Conservation (phyloP, 306 rosid species). For the Medicago lupulina region DNA sequence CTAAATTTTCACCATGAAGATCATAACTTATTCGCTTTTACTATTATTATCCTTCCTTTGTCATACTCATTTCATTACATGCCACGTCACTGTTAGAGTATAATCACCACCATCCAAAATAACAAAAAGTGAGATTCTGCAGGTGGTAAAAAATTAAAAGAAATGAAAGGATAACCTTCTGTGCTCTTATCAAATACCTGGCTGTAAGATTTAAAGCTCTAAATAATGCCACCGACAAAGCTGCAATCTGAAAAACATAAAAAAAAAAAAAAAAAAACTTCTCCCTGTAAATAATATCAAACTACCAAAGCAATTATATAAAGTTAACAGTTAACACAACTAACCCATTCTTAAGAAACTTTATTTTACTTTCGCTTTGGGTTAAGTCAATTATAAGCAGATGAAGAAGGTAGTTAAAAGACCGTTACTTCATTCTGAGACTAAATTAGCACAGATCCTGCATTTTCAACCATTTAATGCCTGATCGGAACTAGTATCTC, state of each 20-base stretch:
- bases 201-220: conserved; percentile 84
- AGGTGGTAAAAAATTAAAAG: conserved; percentile 30
- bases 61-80: conserved; percentile 24
- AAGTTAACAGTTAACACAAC: no score
- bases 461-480: conserved; percentile 19
- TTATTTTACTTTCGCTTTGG: conserved; percentile 23
- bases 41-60: background rate
- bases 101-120: conserved; percentile 20
- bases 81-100: background rate
- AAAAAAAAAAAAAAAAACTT: background rate
- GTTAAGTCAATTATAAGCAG: conserved; percentile 23
- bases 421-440: conserved; percentile 33
- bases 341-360: no score
- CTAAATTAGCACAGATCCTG: conserved; percentile 24
- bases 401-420: conserved; percentile 18
- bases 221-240: conserved; percentile 81
- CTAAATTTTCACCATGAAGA: conserved; percentile 23
- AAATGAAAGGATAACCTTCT: conserved; percentile 17
- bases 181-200: conserved; percentile 58
- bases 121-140: conserved; percentile 14
- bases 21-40: conserved; percentile 25
- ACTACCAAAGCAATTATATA: conserved; percentile 1
- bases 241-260: conserved; percentile 73
- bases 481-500: background rate
- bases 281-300: conserved; percentile 23